Conservation (phyloP, 257 asterid genomes). For the Orobanche coerulescens region DNA sequence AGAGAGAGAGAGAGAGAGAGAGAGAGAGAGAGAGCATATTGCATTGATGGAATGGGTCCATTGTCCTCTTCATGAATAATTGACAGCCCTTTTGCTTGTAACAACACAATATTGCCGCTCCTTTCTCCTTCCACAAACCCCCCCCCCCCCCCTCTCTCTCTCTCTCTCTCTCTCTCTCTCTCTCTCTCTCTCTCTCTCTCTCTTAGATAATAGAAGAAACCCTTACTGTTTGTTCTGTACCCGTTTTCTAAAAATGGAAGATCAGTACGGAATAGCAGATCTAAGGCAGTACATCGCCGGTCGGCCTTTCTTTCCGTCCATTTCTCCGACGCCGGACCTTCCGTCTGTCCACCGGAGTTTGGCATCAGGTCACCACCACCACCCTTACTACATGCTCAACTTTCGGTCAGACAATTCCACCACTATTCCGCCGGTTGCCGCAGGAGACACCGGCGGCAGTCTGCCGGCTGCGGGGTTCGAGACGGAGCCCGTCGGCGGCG, state of each 20-base stretch:
- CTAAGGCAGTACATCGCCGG: constrained; percentile 46
- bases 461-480: neutral
- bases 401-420: constrained; percentile 31
- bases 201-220: neutral
- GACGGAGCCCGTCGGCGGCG: constrained; percentile 23
- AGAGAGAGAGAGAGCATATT: too few relatives aligned
- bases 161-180: neutral
- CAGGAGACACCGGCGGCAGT: neutral
- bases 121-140: neutral
- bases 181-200: too few relatives aligned
- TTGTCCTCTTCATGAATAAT: constrained; percentile 21
- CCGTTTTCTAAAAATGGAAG: constrained; percentile 42
- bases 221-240: neutral
- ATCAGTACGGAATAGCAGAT: constrained; percentile 54
- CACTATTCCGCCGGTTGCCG: neutral
- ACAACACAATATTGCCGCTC: neutral
- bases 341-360: constrained; percentile 31
- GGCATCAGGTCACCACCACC: constrained; percentile 29
- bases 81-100: neutral
- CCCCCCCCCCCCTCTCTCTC: neutral
- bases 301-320: too few relatives aligned
- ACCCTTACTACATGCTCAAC: constrained; percentile 45
- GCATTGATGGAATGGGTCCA: too few relatives aligned
- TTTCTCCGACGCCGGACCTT: too few relatives aligned
- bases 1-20: too few relatives aligned